Base-by-base conservation (phyloP, 2,329 filamentous ascomycete species). In the Thermothelomyces thermophilus region DNA sequence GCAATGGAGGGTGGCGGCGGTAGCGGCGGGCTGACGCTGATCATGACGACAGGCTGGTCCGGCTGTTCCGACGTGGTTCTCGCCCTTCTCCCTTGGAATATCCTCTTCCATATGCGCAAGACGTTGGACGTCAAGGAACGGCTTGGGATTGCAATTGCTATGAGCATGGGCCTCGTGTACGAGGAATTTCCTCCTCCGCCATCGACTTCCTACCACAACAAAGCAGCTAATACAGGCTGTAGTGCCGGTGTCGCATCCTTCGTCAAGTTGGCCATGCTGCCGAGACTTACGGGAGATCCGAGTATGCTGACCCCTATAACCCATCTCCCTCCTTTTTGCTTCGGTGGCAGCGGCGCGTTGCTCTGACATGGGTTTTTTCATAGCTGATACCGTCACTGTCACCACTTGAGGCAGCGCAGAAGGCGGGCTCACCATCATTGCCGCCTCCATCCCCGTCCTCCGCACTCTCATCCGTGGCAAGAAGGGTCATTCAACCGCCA, bases 101-200 rank as follows among this genome's bases (percentile, higher is more conserved):
- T 53, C 13, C 46, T 53, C 14, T 36, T 40, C 22, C 10, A 17
- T 5, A 46, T 50, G 36, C 37, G 26, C n/a, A 10, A 30, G n/a
- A 46, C 51, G 1, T 42, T 65, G 56, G 60, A 55, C 31, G 58
- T 34, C 20, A 60, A 54, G 36, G 64, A 66, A 24, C 58, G 60
- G 20, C 22, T 65, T 5, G 62, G 63, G 4, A 59, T 63, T 9
- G 60, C 60, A 4, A 48, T 59, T 8, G 63, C 63, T 17, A 66
- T 66, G 64, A 64, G 64, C 35, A 60, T 66, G 36, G 64, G 64
- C 1, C 17, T 66, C 4, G 55, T 66, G 58, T 64, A 52, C n/a
- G 53, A 17, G n/a, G n/a, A n/a, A n/a, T 11, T 14, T 5, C 2
- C 16, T 11, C 8, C 2, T 3, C 11, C 2, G n/a, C 10, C 1